Base-by-base conservation (phyloP, 805 yeast genomes). In the Myxozyma neotropica region DNA sequence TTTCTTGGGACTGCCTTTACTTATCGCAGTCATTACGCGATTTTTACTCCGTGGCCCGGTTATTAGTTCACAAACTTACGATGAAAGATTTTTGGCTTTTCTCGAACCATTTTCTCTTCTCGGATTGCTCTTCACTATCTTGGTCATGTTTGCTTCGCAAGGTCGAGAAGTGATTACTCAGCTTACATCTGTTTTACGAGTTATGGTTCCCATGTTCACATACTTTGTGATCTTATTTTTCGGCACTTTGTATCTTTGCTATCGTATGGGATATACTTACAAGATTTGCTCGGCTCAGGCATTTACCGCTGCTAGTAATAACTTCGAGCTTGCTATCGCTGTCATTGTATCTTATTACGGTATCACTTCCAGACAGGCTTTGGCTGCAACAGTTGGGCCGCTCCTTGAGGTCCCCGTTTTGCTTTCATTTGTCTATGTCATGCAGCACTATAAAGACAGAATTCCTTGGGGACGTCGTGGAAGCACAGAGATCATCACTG, bases 361-460 rank as follows among this genome's bases (percentile, higher is more conserved):
- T 0, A 71, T 76, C 27, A 80, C 79, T 1, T 77, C 83, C 57
- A 75, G 79, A 53, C 79, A 82, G 66, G 79, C 85, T 1, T 75
- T 83, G 43, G 86, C 87, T 3, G 81, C 86, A 1, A 81, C 86
- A 0, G 80, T 82, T 68, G 86, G 86, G 1, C 86, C 86, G 0
- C 72, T 83, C 38, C 67, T 83, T n/a, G 87, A 83, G 64, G 83
- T 83, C 8, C 86, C 86, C 4, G 76, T 83, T 6, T 72, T 83
- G 38, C 55, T 71, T 21, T 47, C 61, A 3, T 62, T 70, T 31
- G 72, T 68, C 10, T 64, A 67, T 43, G 53, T 61, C 12, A 56
- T 67, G 15, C 65, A 58, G 48, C 55, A 57, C 33, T 57, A 47
- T 40, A 38, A 29, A 19, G 53, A 49, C 15, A 29, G 36, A 35